Conservation (phyloP, 352 stramenopile genomes). For the Globisporangium camurandrum region DNA sequence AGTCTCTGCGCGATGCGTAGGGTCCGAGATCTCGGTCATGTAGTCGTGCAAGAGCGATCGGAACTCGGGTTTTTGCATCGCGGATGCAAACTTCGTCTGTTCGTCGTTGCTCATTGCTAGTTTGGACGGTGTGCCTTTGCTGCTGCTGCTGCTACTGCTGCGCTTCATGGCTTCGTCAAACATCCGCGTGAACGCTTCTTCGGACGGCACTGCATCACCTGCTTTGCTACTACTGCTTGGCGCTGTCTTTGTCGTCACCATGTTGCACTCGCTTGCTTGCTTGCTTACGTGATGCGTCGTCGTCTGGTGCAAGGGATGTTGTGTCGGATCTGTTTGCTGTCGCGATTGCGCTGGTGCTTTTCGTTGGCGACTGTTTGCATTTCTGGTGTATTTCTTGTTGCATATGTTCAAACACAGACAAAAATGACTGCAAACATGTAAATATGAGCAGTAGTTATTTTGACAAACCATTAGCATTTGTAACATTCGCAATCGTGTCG, state of each 20-base stretch:
- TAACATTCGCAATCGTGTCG: no score
- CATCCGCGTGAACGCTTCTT: constrained; percentile 36
- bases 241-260: neutral
- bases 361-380: neutral
- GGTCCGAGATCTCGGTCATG: constrained; percentile 92
- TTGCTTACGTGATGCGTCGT: no score
- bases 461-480: no score
- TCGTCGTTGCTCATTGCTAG: constrained; percentile 41
- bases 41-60: constrained; percentile 91
- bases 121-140: constrained; percentile 9
- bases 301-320: no score
- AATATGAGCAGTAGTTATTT: no score
- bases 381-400: neutral
- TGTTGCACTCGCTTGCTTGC: neutral
- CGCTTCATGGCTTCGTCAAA: constrained; percentile 45
- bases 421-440: no score
- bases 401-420: neutral
- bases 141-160: constrained; percentile 3
- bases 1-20: constrained; percentile 81
- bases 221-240: neutral
- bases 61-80: constrained; percentile 90
- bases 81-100: constrained; percentile 82
- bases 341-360: neutral
- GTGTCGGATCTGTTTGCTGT: no score
- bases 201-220: constrained; percentile 9